These are phyloP conservation scores for Yamadazyma triangularis DNA, from an alignment of 1,139 yeast species.

Conservation along the genomic window DNA sequence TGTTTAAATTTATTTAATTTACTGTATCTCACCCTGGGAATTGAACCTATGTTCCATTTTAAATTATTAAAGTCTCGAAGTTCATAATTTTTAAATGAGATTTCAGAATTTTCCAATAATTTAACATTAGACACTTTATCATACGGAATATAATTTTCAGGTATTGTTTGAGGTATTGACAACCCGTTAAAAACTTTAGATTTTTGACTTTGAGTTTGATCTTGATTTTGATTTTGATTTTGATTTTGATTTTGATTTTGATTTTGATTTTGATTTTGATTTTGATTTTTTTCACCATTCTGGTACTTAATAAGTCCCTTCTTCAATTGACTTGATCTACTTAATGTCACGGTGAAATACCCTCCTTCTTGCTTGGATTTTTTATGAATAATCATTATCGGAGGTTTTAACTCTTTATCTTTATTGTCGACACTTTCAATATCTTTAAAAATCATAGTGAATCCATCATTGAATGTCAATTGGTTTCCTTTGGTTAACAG, in stretches of 20 bases:
- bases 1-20: constrained; percentile 15
- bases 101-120: constrained; percentile 7
- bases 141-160: constrained; percentile 20
- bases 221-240: too few relatives aligned
- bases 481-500: background rate
- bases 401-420: constrained; percentile 10
- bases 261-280: too few relatives aligned
- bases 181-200: constrained; percentile 20
- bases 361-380: constrained; percentile 24
- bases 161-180: constrained; percentile 24
- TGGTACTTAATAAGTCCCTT: constrained; percentile 9
- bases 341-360: constrained; percentile 24
- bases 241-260: too few relatives aligned
- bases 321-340: constrained; percentile 9
- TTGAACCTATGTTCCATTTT: constrained; percentile 44
- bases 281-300: constrained; percentile 1
- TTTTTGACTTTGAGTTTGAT: too few relatives aligned
- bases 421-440: constrained; percentile 19
- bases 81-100: constrained; percentile 25
- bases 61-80: constrained; percentile 22
- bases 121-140: constrained; percentile 11
- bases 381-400: constrained; percentile 28
- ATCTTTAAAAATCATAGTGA: constrained; percentile 29
- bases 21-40: constrained; percentile 32
- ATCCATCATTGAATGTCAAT: constrained; percentile 16